Conservation (phyloP, 306 rosid species). For the Dalbergia oliveri region DNA sequence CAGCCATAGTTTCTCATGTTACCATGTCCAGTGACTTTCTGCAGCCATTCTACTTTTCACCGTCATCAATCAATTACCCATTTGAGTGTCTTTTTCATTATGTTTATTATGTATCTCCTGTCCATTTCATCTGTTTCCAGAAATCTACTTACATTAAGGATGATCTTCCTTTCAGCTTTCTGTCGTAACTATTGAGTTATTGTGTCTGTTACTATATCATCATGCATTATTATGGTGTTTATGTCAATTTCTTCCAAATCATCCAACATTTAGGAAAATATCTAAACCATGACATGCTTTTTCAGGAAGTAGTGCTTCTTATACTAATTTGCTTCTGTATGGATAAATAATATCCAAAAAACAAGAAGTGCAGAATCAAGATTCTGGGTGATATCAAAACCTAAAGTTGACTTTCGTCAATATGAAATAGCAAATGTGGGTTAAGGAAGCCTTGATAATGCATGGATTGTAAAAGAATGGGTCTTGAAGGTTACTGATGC, state of each 20-base stretch:
- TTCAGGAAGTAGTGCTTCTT: neutral
- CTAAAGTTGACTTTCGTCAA: slow-evolving; percentile 2
- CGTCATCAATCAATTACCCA: slow-evolving; percentile 4
- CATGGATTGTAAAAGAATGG: neutral
- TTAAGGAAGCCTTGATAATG: neutral
- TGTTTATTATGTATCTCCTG: slow-evolving; percentile 1
- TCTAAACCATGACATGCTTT: slow-evolving; percentile 12
- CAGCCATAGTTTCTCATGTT: slow-evolving; percentile 27
- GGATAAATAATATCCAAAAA: neutral
- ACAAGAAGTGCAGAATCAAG: neutral
- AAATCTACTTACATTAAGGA: neutral
- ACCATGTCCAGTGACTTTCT: slow-evolving; percentile 12
- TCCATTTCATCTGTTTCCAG: slow-evolving; percentile 14
- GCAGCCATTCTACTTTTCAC: slow-evolving; percentile 1
- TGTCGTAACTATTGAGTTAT: neutral
- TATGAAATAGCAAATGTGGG: slow-evolving; percentile 1
- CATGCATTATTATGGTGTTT: slow-evolving; percentile 9
- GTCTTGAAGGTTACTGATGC: slow-evolving; percentile 17
- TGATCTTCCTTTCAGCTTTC: slow-evolving; percentile 6
- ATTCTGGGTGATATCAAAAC: slow-evolving; percentile 18
- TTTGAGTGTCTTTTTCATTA: neutral
- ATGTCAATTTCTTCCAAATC: neutral
- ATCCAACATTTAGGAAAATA: slow-evolving; percentile 32
- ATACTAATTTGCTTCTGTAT: neutral
- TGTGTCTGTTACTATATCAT: neutral